Base-by-base conservation (phyloP, 345 rosid species). In the Moricandia moricandioides region DNA sequence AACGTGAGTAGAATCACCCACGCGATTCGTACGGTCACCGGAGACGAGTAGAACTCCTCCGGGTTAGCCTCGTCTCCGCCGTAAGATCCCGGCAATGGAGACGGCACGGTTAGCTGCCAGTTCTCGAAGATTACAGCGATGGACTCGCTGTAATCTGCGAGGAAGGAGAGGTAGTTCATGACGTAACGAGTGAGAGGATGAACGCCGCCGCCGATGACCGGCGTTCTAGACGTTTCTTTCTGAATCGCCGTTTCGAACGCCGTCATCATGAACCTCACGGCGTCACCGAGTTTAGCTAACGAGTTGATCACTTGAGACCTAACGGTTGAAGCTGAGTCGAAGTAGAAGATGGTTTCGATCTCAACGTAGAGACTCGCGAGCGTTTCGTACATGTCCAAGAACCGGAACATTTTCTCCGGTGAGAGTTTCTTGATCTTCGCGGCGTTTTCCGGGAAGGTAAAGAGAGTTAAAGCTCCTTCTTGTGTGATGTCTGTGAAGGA, bases 111-210 rank as follows among this genome's bases (percentile, higher is more conserved):
- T 1, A 74, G 30, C 73, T 72, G 34, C 81, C 81, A 78, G 61
- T 87, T 89, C 9, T 85, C 88, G 35, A 89, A 74, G 7, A 92
- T 86, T 17, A 83, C 91, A 27, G 81, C 47, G 52, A 90, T 80
- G 0, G 79, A 55, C 2, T 80, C 85, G 57, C 69, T 64, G 87
- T 90, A 92, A 55, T 90, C 96, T 17, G 86, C 73, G 63, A 90
- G 84, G 81, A 90, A 82, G 1, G 86, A 35, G 74, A 90, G 70
- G 83, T 90, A 92, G 65, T 92, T 90, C 96, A 88, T 90, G 0
- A 89, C 91, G 65, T 90, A 87, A 31, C 94, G 89, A 0, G 91
- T 88, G 1, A 90, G 82, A 1, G 96, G 96, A 65, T 92, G 98
- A 69, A 90, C 78, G 0, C 91, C 93, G 0, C 93, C 98, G 35